phyloP scores from a whole-genome alignment of 495 filamentous ascomycete species.

The Acidiella bohemica region DNA sequence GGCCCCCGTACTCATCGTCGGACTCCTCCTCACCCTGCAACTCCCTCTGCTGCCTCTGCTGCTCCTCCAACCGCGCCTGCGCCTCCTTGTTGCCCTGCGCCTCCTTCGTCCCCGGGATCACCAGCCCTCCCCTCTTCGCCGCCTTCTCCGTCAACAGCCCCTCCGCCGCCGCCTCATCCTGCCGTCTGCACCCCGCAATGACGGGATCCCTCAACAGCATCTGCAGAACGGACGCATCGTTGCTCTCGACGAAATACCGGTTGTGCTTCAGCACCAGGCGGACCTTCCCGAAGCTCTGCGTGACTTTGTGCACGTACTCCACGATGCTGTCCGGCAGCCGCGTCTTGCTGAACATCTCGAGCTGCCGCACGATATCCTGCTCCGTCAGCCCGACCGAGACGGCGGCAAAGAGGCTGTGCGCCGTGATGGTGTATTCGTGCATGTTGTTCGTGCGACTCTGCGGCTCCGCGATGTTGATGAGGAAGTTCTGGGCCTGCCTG shows the following conservation, averaged over 20 bases:
- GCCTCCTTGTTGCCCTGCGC: conserved; percentile 69
- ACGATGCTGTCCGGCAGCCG: conserved; percentile 65
- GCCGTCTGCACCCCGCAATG: conserved; percentile 49
- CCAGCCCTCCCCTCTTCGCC: conserved; percentile 74
- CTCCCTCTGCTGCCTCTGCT: conserved; percentile 28
- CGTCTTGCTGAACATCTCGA: conserved; percentile 80
- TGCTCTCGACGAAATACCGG: conserved; percentile 83
- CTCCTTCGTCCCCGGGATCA: conserved; percentile 90
- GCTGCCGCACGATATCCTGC: conserved; percentile 74
- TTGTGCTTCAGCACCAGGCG: conserved; percentile 92
- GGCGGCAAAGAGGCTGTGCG: conserved; percentile 87
- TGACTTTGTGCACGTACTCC: conserved; percentile 68
- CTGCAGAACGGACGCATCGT: conserved; percentile 73
- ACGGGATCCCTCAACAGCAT: conserved; percentile 60
- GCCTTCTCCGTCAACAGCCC: conserved; percentile 69
- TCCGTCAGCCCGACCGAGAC: conserved; percentile 81
- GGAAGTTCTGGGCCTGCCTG: conserved; percentile 77
- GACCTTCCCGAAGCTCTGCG: conserved; percentile 84
- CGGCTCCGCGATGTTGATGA: conserved; percentile 91
- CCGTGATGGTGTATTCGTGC: conserved; percentile 85
- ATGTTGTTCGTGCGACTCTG: conserved; percentile 73
- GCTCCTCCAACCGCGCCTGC: conserved; percentile 32
- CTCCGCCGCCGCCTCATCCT: conserved; percentile 51
- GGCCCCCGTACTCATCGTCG: conserved; percentile 31
- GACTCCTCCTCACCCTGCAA: conserved; percentile 33